Conservation (phyloP, 176 grass and related monocot genomes). For the Cymbopogon citratus region DNA sequence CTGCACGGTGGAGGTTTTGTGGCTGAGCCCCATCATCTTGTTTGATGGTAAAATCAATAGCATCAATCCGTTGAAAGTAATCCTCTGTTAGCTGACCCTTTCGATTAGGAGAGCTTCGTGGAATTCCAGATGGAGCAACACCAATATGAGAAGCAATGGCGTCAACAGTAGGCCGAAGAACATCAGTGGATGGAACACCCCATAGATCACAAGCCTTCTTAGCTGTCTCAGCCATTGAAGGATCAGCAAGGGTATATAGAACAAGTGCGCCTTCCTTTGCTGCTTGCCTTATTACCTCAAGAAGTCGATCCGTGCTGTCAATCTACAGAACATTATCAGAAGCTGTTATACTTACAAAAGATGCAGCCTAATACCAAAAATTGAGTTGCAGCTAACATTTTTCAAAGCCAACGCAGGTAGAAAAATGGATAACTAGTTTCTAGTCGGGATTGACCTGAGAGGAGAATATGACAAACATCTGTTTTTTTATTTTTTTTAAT, state of each 20-base stretch:
- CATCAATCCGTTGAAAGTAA: slow-evolving; percentile 84
- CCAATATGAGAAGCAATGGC: slow-evolving; percentile 90
- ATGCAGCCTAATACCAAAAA: slow-evolving; percentile 9
- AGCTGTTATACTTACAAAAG: slow-evolving; percentile 22
- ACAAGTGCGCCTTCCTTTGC: slow-evolving; percentile 86
- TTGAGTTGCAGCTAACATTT: not conserved
- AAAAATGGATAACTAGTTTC: too few species aligned
- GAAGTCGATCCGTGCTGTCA: slow-evolving; percentile 50
- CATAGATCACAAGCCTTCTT: slow-evolving; percentile 77
- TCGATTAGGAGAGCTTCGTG: slow-evolving; percentile 65
- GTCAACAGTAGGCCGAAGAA: slow-evolving; percentile 79
- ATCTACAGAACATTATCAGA: slow-evolving; percentile 46
- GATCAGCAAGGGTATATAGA: slow-evolving; percentile 87
- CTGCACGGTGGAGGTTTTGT: slow-evolving; percentile 61
- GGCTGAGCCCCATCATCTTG: slow-evolving; percentile 94
- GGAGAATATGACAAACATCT: not conserved
- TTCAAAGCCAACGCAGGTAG: not conserved
- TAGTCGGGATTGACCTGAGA: not conserved
- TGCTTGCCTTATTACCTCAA: slow-evolving; percentile 93
- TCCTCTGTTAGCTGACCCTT: slow-evolving; percentile 59
- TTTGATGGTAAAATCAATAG: slow-evolving; percentile 98
- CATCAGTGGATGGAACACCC: slow-evolving; percentile 61
- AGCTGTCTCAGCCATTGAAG: slow-evolving; percentile 65
- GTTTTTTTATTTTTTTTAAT: too few species aligned
- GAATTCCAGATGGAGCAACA: slow-evolving; percentile 90